Base-by-base conservation (phyloP, 2,329 filamentous ascomycete species). In the Aspergillus arachidicola region DNA sequence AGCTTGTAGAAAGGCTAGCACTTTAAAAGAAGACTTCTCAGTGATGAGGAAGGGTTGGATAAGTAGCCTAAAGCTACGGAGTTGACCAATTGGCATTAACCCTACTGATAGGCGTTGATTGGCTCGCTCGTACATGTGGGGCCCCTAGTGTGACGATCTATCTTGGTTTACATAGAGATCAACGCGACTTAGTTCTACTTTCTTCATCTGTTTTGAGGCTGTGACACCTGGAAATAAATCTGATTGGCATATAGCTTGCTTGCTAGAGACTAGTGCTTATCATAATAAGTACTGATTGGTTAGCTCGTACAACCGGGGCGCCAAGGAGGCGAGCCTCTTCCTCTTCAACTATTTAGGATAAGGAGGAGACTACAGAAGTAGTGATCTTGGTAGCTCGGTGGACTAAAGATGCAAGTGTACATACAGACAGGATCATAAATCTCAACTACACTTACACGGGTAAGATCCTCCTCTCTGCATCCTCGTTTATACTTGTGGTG, bases 81-180 rank as follows among this genome's bases (percentile, higher is more conserved):
- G 5, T 28, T 1, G 43, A 12, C 43, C 34, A 14, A 36, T 5
- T 45, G 7, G 45, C 45, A 28, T 48, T 16, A 48, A 28, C 6
- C 3, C 28, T 48, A 12, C 4, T 16, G 23, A 51, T 28, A 59
- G 28, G 21, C n/a, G 11, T 38, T 62, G 21, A 56, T 62, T 62
- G 57, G 60, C 30, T 45, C 23, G 60, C n/a, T 62, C 60, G 60
- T 62, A 62, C 60, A 62, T 23, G 48, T 7, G 60, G 56, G 48
- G 12, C 43, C n/a, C n/a, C 4, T 32, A 11, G 30, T 32, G 30
- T 32, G 30, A 32, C 26, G 26, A 28, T 28, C 26, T 28, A 28
- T 28, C 26, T 34, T 34, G 3, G 34, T 12, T 1, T 36, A 36
- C 34, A 14, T 5, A 36, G 12, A 14, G 12, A 36, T 36, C 4